Evolutionary conservation across 805 yeast genomes (phyloP).

Genomic region (Candida fluviatilis): DNA sequence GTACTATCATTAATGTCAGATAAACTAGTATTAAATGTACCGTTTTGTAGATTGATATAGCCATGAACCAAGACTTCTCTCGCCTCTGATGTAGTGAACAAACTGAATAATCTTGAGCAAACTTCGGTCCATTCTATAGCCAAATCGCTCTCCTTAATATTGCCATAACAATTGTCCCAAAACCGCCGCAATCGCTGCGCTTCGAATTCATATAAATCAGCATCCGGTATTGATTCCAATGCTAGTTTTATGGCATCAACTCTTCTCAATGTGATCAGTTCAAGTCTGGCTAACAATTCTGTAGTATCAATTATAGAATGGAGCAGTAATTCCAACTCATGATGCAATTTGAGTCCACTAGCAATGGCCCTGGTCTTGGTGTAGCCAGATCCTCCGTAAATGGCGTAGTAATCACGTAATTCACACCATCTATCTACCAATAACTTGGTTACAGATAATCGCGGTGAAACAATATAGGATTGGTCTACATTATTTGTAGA

Average conservation of each 20-base stretch:
- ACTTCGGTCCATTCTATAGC: conserved; percentile 39
- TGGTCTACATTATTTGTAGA: conserved; percentile 19
- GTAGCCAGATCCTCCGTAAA: conserved; percentile 41
- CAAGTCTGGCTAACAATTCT: conserved; percentile 2
- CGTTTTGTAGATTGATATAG: conserved; percentile 32
- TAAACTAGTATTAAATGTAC: conserved; percentile 13
- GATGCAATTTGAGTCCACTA: conserved; percentile 48
- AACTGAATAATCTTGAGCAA: conserved; percentile 32
- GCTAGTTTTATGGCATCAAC: not conserved
- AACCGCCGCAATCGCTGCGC: conserved; percentile 8
- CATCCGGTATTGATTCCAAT: not conserved
- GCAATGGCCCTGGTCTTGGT: conserved; percentile 37
- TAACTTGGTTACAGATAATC: conserved; percentile 58
- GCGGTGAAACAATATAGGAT: conserved; percentile 21
- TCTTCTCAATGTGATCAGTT: conserved; percentile 6
- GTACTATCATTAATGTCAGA: not conserved
- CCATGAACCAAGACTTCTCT: conserved; percentile 62
- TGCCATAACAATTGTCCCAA: conserved; percentile 4
- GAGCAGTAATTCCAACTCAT: conserved; percentile 39
- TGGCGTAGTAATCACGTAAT: conserved; percentile 47
- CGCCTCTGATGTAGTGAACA: conserved; percentile 48
- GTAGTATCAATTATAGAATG: conserved; percentile 34
- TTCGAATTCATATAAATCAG: not conserved
- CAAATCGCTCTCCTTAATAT: conserved; percentile 15
- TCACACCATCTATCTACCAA: conserved; percentile 69